phyloP scores from a whole-genome alignment of 495 filamentous ascomycete genomes.

The Aspergillus hancockii region DNA sequence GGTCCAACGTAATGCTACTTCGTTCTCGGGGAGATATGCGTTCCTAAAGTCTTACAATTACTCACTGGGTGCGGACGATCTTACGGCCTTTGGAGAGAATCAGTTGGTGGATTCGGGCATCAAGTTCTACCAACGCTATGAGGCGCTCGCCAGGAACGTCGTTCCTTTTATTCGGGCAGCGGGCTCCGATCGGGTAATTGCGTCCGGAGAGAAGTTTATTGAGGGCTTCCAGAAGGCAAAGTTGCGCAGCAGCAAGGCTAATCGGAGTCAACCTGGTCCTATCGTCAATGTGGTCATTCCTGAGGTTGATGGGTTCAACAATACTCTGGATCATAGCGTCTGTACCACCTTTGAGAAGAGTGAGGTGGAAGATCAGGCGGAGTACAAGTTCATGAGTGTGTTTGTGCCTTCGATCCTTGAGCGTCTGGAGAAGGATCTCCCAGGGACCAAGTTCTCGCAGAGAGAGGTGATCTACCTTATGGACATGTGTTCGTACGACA shows the following conservation, averaged over 20 bases:
- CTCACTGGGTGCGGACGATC: constrained; percentile 69
- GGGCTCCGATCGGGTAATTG: constrained; percentile 69
- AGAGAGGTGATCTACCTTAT: constrained; percentile 68
- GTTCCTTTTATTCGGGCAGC: constrained; percentile 73
- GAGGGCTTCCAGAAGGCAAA: constrained; percentile 68
- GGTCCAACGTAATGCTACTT: constrained; percentile 58
- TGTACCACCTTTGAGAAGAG: constrained; percentile 62
- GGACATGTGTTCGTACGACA: constrained; percentile 84
- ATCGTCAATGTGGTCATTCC: constrained; percentile 63
- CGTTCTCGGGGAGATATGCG: constrained; percentile 56
- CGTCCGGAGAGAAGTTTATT: constrained; percentile 71
- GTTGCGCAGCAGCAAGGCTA: constrained; percentile 35
- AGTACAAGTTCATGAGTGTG: constrained; percentile 51
- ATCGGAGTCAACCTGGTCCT: constrained; percentile 43
- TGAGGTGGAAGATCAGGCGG: constrained; percentile 48
- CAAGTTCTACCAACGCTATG: constrained; percentile 73
- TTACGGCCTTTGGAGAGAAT: constrained; percentile 70
- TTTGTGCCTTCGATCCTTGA: constrained; percentile 63
- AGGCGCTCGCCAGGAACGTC: constrained; percentile 48
- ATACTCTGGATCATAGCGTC: constrained; percentile 70
- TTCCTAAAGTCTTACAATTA: constrained; percentile 74
- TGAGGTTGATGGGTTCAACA: constrained; percentile 66
- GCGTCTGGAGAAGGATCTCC: constrained; percentile 63
- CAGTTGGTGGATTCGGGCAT: constrained; percentile 74
- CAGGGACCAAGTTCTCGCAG: constrained; percentile 57